A percentile compares a stretch with the other conserved stretches of the same genome.
Conservation (phyloP, 177 flowering plant genomes). For the Tripterygium wilfordii region DNA sequence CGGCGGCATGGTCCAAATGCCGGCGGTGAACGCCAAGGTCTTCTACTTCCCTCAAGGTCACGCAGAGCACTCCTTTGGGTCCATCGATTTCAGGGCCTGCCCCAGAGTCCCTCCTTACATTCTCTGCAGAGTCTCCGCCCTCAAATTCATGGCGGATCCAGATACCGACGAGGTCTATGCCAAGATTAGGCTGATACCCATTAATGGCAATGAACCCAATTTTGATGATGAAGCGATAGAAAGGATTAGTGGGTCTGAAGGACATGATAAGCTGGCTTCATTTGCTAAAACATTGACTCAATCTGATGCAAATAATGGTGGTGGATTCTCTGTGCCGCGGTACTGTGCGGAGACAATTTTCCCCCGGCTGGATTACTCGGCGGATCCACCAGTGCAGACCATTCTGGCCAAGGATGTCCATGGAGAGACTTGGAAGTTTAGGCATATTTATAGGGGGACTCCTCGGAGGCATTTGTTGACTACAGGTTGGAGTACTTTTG, state of each 20-base stretch:
- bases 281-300: constrained; percentile 89
- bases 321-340: constrained; percentile 85
- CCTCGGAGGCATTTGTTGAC: constrained; percentile 83
- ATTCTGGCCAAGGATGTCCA: constrained; percentile 86
- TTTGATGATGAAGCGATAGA: constrained; percentile 30
- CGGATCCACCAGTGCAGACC: constrained; percentile 88
- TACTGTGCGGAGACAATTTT: constrained; percentile 90
- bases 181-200: constrained; percentile 42
- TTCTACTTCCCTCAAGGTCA: constrained; percentile 85
- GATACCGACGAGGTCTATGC: constrained; percentile 76
- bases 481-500: constrained; percentile 88
- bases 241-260: constrained; percentile 28
- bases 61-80: constrained; percentile 51
- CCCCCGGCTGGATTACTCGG: constrained; percentile 70
- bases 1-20: constrained; percentile 83
- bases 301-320: constrained; percentile 91
- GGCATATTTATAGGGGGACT: constrained; percentile 87
- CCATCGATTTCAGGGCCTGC: constrained; percentile 40
- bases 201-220: constrained; percentile 19
- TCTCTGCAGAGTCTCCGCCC: constrained; percentile 38
- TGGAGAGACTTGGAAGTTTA: constrained; percentile 78
- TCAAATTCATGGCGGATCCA: constrained; percentile 73
- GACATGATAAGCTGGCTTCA: constrained; percentile 52
- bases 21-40: constrained; percentile 49
- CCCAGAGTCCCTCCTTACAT: constrained; percentile 38